Evolutionary conservation across 768 basidiomycete species (phyloP).

Genomic region (Mycena chlorophos): DNA sequence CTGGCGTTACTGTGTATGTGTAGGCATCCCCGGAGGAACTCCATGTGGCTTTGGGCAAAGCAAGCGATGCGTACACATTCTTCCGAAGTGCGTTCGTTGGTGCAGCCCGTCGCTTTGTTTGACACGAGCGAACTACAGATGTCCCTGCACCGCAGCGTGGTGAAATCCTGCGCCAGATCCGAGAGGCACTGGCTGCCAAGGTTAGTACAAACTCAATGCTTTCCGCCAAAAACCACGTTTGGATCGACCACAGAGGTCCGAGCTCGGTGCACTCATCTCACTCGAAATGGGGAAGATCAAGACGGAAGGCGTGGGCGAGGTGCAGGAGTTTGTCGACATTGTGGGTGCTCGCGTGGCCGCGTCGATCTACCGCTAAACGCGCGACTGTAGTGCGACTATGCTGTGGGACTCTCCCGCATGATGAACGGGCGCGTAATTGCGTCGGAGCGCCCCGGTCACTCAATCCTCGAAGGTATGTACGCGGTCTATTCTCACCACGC

Average conservation of each 20-base stretch:
- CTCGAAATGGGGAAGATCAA: slow-evolving; percentile 91
- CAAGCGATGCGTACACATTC: slow-evolving; percentile 68
- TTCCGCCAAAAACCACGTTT: slow-evolving; percentile 15
- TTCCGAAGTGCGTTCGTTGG: slow-evolving; percentile 53
- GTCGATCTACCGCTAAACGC: slow-evolving; percentile 9
- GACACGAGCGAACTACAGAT: slow-evolving; percentile 29
- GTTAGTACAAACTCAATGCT: slow-evolving; percentile 34
- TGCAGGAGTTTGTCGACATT: slow-evolving; percentile 93
- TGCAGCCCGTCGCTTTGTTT: background rate
- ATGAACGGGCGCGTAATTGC: slow-evolving; percentile 89
- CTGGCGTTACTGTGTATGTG: background rate
- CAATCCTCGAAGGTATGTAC: slow-evolving; percentile 78
- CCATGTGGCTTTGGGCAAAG: slow-evolving; percentile 61
- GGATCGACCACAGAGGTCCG: slow-evolving; percentile 54
- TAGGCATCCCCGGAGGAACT: slow-evolving; percentile 76
- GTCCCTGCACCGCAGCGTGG: slow-evolving; percentile 88
- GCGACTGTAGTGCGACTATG: slow-evolving; percentile 81
- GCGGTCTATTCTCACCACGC: slow-evolving; percentile 11
- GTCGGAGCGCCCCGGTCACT: slow-evolving; percentile 88
- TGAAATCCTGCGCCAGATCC: slow-evolving; percentile 84
- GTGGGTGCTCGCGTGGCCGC: slow-evolving; percentile 46
- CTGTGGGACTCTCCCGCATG: slow-evolving; percentile 88
- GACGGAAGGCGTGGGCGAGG: slow-evolving; percentile 89
- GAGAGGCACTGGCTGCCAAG: slow-evolving; percentile 78
- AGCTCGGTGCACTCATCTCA: slow-evolving; percentile 78